Percentiles rank a stretch among this genome's conserved stretches.
phyloP scores from a whole-genome alignment of 140 eudicot genomes.

The Senecio squalidus region DNA sequence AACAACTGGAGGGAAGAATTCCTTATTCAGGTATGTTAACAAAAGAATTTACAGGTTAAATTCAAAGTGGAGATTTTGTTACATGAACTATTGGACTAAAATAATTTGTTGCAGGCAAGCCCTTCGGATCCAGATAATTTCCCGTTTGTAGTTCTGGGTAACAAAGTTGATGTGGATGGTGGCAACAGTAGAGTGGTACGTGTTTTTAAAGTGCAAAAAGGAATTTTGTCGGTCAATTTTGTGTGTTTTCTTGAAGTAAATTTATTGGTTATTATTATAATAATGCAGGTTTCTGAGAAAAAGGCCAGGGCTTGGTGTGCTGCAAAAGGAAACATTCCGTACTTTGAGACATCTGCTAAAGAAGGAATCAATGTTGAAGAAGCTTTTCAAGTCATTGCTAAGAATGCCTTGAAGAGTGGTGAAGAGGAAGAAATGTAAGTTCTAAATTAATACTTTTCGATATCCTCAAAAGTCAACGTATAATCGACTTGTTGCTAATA shows the following conservation, averaged over 20 bases:
- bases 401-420: slow-evolving; percentile 82
- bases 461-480: background rate
- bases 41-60: background rate
- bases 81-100: slow-evolving; percentile 5
- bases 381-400: slow-evolving; percentile 93
- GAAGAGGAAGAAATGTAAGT: slow-evolving; percentile 98
- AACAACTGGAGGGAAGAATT: slow-evolving; percentile 99
- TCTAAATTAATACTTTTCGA: background rate
- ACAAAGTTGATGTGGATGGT: slow-evolving; percentile 92
- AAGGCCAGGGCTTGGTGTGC: slow-evolving; percentile 99
- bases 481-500: background rate
- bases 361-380: slow-evolving; percentile 95
- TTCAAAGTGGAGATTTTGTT: slow-evolving; percentile 3
- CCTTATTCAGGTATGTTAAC: slow-evolving; percentile 67
- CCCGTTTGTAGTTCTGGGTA: slow-evolving; percentile 91
- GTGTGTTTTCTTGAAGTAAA: background rate
- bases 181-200: slow-evolving; percentile 96
- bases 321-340: slow-evolving; percentile 89
- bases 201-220: background rate
- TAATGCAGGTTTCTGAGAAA: slow-evolving; percentile 83
- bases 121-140: slow-evolving; percentile 98
- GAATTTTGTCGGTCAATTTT: background rate
- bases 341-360: slow-evolving; percentile 94
- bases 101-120: slow-evolving; percentile 72
- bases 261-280: slow-evolving; percentile 1